Percentiles rank a stretch among this genome's conserved stretches.
These are phyloP conservation scores for Alternaria incomplexa DNA, from an alignment of 2,329 filamentous ascomycete genomes.

Conservation along the genomic window DNA sequence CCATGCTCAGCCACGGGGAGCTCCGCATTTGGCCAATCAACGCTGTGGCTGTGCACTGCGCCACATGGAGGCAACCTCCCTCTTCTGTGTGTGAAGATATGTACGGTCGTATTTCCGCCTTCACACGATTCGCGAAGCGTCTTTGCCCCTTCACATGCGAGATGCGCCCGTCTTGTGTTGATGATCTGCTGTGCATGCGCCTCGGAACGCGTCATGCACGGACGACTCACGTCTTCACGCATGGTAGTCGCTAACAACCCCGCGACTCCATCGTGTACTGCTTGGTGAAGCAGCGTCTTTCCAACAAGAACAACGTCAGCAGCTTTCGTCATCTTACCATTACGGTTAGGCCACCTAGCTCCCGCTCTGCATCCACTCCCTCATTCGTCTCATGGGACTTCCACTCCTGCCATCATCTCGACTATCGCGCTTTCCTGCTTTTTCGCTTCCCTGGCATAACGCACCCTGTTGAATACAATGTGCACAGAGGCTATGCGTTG, in stretches of 20 bases:
- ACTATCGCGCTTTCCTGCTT: background rate
- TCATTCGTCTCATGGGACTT: background rate
- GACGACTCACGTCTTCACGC: background rate
- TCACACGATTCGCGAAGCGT: background rate
- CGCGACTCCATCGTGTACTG: background rate
- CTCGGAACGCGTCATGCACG: constrained; percentile 9
- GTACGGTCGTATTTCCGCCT: background rate
- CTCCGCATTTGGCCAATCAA: constrained; percentile 1
- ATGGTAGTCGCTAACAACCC: background rate
- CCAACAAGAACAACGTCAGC: background rate
- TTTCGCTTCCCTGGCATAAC: background rate
- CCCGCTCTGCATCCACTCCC: background rate
- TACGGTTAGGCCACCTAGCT: background rate
- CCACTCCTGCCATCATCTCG: background rate
- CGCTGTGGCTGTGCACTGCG: constrained; percentile 9
- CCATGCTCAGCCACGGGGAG: background rate
- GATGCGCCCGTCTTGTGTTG: background rate
- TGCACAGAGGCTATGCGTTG: background rate
- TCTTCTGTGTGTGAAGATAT: background rate
- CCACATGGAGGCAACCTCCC: background rate
- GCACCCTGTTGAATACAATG: background rate
- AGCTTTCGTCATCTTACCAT: background rate
- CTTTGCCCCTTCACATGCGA: constrained; percentile 13
- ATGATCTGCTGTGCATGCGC: constrained; percentile 1
- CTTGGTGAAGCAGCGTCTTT: background rate